These are phyloP conservation scores for Penicillium canescens DNA, from an alignment of 495 filamentous ascomycete genomes.

Conservation along the genomic window DNA sequence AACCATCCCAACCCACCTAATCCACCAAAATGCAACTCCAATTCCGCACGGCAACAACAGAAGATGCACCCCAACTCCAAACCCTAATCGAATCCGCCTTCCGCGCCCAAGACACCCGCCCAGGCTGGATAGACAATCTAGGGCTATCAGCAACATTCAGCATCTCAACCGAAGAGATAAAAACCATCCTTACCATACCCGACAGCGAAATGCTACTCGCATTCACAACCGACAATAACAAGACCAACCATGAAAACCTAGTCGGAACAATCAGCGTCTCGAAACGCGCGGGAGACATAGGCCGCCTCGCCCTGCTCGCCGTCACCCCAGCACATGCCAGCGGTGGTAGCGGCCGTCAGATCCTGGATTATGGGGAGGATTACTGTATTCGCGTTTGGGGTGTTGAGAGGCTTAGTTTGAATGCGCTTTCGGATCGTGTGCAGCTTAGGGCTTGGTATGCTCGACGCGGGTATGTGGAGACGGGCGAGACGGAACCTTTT, in stretches of 20 bases:
- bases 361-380: slow-evolving; percentile 40
- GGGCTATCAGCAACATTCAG: slow-evolving; percentile 32
- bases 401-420: slow-evolving; percentile 29
- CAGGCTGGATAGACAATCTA: slow-evolving; percentile 40
- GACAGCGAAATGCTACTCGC: slow-evolving; percentile 36
- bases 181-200: slow-evolving; percentile 41
- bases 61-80: slow-evolving; percentile 28
- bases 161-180: slow-evolving; percentile 25
- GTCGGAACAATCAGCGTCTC: slow-evolving; percentile 38
- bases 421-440: slow-evolving; percentile 38
- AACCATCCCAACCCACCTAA: too few species aligned
- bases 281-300: slow-evolving; percentile 16
- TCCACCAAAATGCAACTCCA: slow-evolving; percentile 12
- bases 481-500: slow-evolving; percentile 40
- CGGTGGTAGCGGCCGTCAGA: slow-evolving; percentile 38
- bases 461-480: slow-evolving; percentile 40
- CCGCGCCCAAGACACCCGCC: slow-evolving; percentile 35
- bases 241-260: slow-evolving; percentile 13
- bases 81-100: slow-evolving; percentile 42
- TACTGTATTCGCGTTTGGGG: slow-evolving; percentile 35
- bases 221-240: too few species aligned
- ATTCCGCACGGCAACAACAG: slow-evolving; percentile 31
- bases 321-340: slow-evolving; percentile 36
- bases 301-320: slow-evolving; percentile 44
- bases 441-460: slow-evolving; percentile 46